phyloP scores from a whole-genome alignment of 257 asterid species.

The Handroanthus guayacan region DNA sequence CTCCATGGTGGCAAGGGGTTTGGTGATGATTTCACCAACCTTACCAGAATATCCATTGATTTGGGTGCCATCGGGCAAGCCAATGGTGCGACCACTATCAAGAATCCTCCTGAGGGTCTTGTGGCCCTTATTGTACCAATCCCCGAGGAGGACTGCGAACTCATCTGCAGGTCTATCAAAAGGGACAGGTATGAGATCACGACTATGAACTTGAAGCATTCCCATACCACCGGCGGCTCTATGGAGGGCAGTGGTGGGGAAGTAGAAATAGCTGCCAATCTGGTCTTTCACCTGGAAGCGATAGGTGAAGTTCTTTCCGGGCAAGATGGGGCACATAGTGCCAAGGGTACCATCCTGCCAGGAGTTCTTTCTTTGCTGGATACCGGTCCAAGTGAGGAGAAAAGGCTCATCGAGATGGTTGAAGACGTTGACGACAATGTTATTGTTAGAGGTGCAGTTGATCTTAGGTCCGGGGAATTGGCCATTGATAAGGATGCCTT shows the following conservation, averaged over 20 bases:
- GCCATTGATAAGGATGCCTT: conserved; percentile 64
- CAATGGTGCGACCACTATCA: conserved; percentile 49
- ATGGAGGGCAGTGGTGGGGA: conserved; percentile 52
- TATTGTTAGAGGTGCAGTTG: conserved; percentile 62
- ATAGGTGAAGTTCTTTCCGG: conserved; percentile 55
- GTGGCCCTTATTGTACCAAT: conserved; percentile 67
- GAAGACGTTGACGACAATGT: conserved; percentile 49
- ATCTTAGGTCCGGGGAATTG: conserved; percentile 60
- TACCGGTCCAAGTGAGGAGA: conserved; percentile 49
- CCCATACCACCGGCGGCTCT: conserved; percentile 60
- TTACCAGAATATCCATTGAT: conserved; percentile 51
- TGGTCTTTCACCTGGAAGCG: conserved; percentile 66
- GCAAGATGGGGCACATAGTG: conserved; percentile 61
- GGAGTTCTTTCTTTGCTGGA: conserved; percentile 62
- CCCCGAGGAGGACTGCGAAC: conserved; percentile 50
- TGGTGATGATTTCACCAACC: conserved; percentile 34
- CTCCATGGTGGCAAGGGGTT: conserved; percentile 53
- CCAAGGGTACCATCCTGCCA: conserved; percentile 65
- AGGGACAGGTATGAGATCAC: conserved; percentile 57
- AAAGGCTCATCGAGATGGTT: conserved; percentile 60
- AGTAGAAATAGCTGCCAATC: conserved; percentile 58
- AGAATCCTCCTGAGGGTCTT: conserved; percentile 44
- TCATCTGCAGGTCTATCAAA: conserved; percentile 51
- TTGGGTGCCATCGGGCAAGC: conserved; percentile 54
- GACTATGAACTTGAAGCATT: conserved; percentile 53